Conservation (phyloP, 2,329 filamentous ascomycete genomes). For the Penicillium verrucosum region DNA sequence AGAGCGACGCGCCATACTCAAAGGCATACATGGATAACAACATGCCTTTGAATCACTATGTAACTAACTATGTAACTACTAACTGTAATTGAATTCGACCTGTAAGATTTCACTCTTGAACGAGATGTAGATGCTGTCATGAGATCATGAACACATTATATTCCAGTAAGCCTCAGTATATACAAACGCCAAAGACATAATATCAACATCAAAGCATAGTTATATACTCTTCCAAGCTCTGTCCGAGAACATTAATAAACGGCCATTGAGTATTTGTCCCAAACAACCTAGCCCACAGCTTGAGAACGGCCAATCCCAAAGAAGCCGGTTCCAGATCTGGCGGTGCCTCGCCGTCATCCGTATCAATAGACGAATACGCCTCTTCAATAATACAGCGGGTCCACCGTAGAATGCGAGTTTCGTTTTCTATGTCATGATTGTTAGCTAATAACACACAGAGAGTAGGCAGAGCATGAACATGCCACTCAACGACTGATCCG, state of each 20-base stretch:
- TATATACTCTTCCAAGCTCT: constrained; percentile 31
- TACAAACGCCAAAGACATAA: background rate
- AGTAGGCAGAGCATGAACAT: background rate
- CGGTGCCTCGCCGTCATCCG: constrained; percentile 23
- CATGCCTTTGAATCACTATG: background rate
- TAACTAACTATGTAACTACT: no score
- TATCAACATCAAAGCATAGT: constrained; percentile 21
- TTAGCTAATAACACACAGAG: background rate
- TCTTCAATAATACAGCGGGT: constrained; percentile 34
- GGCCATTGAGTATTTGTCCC: constrained; percentile 34
- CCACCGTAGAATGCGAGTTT: constrained; percentile 33
- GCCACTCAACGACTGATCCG: constrained; percentile 29
- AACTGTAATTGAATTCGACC: background rate
- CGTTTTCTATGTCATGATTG: constrained; percentile 24
- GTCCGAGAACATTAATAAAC: constrained; percentile 33
- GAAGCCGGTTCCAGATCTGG: constrained; percentile 25
- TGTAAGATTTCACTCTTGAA: background rate
- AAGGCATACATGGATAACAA: background rate
- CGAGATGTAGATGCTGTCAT: background rate
- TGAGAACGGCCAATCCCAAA: constrained; percentile 30
- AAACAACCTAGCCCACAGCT: constrained; percentile 33
- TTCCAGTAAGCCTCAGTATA: background rate
- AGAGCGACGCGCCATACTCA: background rate
- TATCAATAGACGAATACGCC: constrained; percentile 33
- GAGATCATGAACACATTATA: background rate